These are phyloP conservation scores for Straminergon stramineum DNA, from an alignment of 225 moss, liverwort and hornwort species.

Conservation along the genomic window DNA sequence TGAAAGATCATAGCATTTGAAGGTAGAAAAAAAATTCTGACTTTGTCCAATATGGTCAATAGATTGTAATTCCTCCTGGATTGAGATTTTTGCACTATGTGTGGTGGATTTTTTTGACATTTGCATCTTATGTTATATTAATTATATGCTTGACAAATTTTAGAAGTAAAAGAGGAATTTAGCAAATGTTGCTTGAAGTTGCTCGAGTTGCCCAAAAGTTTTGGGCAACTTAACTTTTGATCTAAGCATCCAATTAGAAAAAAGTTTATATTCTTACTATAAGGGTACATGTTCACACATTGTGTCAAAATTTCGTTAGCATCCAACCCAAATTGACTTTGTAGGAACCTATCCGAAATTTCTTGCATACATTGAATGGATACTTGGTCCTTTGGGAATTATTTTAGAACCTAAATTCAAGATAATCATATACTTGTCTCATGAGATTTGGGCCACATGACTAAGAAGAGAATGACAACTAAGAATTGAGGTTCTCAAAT, in stretches of 20 bases:
- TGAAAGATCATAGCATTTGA: background rate
- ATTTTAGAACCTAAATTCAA: fast-evolving
- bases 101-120: background rate
- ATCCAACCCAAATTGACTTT: background rate
- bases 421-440: background rate
- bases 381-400: background rate
- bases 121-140: too few species aligned
- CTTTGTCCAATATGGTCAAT: fast-evolving
- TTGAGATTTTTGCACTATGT: background rate
- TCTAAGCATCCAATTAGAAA: fast-evolving
- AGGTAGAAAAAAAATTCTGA: fast-evolving
- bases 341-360: fast-evolving
- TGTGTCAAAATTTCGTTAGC: background rate
- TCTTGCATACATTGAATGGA: fast-evolving
- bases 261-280: background rate
- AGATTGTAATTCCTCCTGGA: background rate
- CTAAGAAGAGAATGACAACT: background rate
- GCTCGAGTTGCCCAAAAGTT: fast-evolving
- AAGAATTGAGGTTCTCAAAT: background rate
- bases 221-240: background rate
- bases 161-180: fast-evolving
- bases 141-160: background rate
- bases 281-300: fast-evolving
- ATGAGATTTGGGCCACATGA: background rate
- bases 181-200: fast-evolving